Percentiles rank a stretch among this genome's conserved stretches.
Evolutionary conservation across 2,329 filamentous ascomycete species (phyloP).

Genomic region (Aspergillus quadricinctus): DNA sequence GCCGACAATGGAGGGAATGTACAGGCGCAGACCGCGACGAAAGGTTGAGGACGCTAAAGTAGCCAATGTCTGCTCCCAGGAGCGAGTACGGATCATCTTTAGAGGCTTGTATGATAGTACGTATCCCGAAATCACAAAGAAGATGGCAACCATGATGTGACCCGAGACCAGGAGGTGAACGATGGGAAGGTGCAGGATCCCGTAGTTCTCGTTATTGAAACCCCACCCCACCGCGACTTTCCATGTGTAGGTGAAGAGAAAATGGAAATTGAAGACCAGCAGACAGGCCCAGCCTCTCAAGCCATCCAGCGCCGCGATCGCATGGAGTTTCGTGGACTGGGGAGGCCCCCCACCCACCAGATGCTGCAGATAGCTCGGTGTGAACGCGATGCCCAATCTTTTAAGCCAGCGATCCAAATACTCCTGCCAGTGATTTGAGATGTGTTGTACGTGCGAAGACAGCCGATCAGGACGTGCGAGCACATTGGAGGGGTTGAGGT

Average conservation of each 20-base stretch:
- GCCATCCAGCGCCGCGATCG: constrained; percentile 40
- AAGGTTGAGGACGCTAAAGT: constrained; percentile 42
- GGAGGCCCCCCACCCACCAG: constrained; percentile 27
- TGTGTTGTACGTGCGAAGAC: constrained; percentile 14
- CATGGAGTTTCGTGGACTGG: constrained; percentile 28
- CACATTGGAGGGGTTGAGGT: constrained; percentile 20
- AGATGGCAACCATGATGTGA: constrained; percentile 46
- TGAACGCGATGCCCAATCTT: constrained; percentile 26
- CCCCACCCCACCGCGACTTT: constrained; percentile 38
- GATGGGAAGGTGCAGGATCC: constrained; percentile 39
- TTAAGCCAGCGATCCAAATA: constrained; percentile 19
- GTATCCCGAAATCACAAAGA: constrained; percentile 48
- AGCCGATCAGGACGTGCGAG: constrained; percentile 16
- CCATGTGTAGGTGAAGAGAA: constrained; percentile 43
- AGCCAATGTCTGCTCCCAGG: constrained; percentile 38
- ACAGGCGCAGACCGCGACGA: constrained; percentile 40
- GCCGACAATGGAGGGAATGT: constrained; percentile 39
- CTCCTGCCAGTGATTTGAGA: constrained; percentile 22
- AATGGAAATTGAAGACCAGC: constrained; percentile 46
- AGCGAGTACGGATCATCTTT: constrained; percentile 34
- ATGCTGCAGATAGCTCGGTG: constrained; percentile 35
- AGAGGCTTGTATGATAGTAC: constrained; percentile 43
- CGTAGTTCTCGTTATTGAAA: constrained; percentile 38
- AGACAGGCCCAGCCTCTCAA: constrained; percentile 42
- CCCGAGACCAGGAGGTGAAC: constrained; percentile 42